Conservation (phyloP, 225 moss, liverwort and hornwort genomes). For the Asterella californica region DNA sequence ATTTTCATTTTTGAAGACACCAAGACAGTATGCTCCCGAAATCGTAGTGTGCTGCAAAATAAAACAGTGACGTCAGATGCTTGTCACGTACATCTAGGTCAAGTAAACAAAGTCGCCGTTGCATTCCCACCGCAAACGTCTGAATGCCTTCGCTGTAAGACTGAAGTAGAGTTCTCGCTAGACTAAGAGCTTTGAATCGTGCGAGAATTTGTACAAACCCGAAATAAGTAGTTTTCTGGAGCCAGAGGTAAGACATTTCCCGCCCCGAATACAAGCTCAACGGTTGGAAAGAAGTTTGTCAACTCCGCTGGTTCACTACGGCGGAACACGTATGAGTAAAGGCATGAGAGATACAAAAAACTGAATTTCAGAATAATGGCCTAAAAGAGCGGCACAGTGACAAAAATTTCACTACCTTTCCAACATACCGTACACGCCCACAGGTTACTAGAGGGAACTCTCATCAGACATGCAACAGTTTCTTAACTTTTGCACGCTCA, state of each 20-base stretch:
- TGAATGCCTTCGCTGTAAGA: neutral
- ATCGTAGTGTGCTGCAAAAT: constrained; percentile 58
- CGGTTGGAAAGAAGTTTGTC: constrained; percentile 62
- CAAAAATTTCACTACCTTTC: neutral
- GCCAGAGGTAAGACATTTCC: constrained; percentile 58
- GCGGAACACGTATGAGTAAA: constrained; percentile 23
- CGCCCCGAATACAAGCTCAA: constrained; percentile 70
- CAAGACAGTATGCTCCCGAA: constrained; percentile 79
- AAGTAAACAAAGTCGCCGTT: neutral
- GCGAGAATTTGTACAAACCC: constrained; percentile 37
- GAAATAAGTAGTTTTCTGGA: constrained; percentile 93
- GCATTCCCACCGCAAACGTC: neutral
- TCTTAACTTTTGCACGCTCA: neutral
- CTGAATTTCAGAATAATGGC: neutral
- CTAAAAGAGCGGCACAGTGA: neutral
- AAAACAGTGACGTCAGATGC: neutral
- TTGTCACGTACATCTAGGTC: neutral
- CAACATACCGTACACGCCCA: neutral
- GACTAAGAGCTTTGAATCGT: neutral
- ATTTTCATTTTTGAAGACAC: constrained; percentile 78
- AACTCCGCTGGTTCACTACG: constrained; percentile 55
- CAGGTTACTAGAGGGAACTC: neutral
- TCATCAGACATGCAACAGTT: neutral
- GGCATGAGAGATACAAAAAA: neutral
- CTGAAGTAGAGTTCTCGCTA: neutral